Evolutionary conservation across 306 rosid species (phyloP).

Genomic region (Rosa multiflora): DNA sequence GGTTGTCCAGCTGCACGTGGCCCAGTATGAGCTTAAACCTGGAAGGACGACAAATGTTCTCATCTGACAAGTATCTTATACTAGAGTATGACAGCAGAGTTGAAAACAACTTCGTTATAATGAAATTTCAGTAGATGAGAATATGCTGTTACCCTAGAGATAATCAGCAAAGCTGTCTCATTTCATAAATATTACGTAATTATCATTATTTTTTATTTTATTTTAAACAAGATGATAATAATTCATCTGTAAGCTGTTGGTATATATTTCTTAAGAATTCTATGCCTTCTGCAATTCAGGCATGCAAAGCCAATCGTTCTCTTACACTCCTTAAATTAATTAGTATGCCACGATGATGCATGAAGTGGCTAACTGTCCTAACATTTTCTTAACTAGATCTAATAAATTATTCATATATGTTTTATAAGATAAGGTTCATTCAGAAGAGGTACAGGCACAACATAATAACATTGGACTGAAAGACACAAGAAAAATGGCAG

Average conservation of each 20-base stretch:
- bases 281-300: not conserved
- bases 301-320: not conserved
- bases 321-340: not conserved
- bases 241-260: not conserved
- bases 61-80: not conserved
- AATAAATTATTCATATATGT: not conserved
- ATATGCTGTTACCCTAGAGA: not conserved
- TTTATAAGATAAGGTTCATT: not conserved
- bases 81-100: not conserved
- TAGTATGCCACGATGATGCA: not conserved
- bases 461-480: not conserved
- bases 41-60: slow-evolving; percentile 22
- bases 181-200: not conserved
- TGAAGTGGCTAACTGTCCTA: not conserved
- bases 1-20: slow-evolving; percentile 91
- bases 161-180: not conserved
- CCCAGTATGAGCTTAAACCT: slow-evolving; percentile 95
- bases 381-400: not conserved
- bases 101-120: not conserved
- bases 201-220: not conserved
- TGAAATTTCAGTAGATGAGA: not conserved
- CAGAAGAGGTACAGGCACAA: not conserved
- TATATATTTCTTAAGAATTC: not conserved
- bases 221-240: not conserved
- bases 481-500: not conserved